phyloP scores from a whole-genome alignment of 73 alveolate species.

The Effrenium voratum region DNA sequence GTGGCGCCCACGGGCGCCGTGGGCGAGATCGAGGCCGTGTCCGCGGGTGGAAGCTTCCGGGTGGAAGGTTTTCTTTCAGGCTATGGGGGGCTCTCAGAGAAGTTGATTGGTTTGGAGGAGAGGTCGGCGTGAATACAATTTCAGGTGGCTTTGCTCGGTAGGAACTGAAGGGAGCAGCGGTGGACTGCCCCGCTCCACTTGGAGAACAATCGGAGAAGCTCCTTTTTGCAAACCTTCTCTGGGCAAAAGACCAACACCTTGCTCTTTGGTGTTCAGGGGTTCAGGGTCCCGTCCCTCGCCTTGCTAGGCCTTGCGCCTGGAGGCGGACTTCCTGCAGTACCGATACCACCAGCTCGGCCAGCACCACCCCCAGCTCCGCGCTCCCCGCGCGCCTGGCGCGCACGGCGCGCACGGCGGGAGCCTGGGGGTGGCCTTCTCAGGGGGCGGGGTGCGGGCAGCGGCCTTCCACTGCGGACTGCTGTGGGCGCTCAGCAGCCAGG shows the following conservation, averaged over 20 bases:
- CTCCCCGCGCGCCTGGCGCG: not conserved
- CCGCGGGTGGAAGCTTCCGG: not conserved
- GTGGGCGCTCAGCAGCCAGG: not conserved
- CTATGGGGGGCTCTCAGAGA: not conserved
- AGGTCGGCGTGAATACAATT: not conserved
- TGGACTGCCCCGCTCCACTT: no score
- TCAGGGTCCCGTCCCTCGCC: not conserved
- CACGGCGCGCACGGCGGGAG: not conserved
- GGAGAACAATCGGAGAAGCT: no score
- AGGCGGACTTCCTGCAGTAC: not conserved
- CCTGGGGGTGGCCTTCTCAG: slow-evolving; percentile 85
- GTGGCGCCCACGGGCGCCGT: not conserved
- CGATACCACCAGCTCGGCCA: not conserved
- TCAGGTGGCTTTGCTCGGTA: not conserved
- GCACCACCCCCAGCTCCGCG: not conserved
- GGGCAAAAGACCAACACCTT: no score
- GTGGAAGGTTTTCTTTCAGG: not conserved
- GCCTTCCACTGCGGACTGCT: slow-evolving; percentile 88
- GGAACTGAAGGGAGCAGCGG: no score
- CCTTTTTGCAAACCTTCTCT: no score
- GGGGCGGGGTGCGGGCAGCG: slow-evolving; percentile 91
- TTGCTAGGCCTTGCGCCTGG: not conserved
- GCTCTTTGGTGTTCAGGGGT: not conserved
- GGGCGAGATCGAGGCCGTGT: not conserved
- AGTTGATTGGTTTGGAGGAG: not conserved